Conservation (phyloP, 2,329 filamentous ascomycete genomes). For the Decorospora gaudefroyi region DNA sequence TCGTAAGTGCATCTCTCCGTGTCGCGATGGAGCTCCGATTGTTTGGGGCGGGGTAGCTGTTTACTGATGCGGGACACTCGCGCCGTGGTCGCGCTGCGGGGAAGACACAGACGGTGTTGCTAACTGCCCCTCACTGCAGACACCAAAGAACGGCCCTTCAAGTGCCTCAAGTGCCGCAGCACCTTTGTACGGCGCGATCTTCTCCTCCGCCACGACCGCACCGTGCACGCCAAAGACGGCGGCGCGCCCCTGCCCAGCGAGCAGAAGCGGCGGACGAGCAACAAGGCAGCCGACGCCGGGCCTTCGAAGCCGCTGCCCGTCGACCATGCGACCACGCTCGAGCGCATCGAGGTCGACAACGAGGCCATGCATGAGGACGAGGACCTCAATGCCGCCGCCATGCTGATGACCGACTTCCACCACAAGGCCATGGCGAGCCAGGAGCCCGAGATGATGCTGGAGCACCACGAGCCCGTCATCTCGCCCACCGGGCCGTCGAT, state of each 20-base stretch:
- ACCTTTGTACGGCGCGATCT: slow-evolving; percentile 98
- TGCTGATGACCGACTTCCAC: slow-evolving; percentile 97
- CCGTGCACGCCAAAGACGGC: slow-evolving; percentile 97
- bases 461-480: slow-evolving; percentile 67
- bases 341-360: slow-evolving; percentile 89
- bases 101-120: slow-evolving; percentile 36
- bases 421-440: slow-evolving; percentile 87
- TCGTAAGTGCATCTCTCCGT: slow-evolving; percentile 69
- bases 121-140: slow-evolving; percentile 62
- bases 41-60: slow-evolving; percentile 36
- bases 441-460: slow-evolving; percentile 60
- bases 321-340: slow-evolving; percentile 81
- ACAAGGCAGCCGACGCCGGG: slow-evolving; percentile 60
- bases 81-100: slow-evolving; percentile 44
- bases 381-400: slow-evolving; percentile 95
- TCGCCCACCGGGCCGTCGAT: slow-evolving; percentile 71
- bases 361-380: slow-evolving; percentile 87
- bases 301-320: slow-evolving; percentile 78
- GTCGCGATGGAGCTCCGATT: slow-evolving; percentile 30
- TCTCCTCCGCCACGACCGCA: slow-evolving; percentile 94
- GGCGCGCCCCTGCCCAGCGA: slow-evolving; percentile 93
- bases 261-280: slow-evolving; percentile 78
- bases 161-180: slow-evolving; percentile 96
- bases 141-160: slow-evolving; percentile 98
- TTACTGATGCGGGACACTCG: slow-evolving; percentile 42